A percentile compares a stretch with the other conserved stretches of the same genome.
phyloP scores from a whole-genome alignment of 768 basidiomycete genomes.

The Cystobasidium ongulense region DNA sequence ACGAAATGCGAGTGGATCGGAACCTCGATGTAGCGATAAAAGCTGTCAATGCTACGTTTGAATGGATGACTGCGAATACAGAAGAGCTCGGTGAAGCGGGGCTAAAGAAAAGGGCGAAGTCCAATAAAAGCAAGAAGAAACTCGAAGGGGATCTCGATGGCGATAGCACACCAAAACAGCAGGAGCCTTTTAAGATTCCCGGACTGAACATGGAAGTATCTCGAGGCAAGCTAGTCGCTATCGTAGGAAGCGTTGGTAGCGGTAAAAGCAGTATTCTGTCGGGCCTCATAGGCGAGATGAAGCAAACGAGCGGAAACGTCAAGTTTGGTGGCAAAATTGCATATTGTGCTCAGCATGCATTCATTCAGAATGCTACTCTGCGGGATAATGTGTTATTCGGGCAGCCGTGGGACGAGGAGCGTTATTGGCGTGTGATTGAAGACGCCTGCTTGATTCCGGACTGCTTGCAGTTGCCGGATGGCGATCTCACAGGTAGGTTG shows the following conservation, averaged over 20 bases:
- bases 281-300: slow-evolving; percentile 38
- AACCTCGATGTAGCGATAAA: slow-evolving; percentile 57
- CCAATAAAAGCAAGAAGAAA: slow-evolving; percentile 37
- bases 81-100: slow-evolving; percentile 41
- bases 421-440: slow-evolving; percentile 69
- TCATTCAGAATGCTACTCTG: slow-evolving; percentile 74
- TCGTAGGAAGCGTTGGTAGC: slow-evolving; percentile 79
- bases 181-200: slow-evolving; percentile 58
- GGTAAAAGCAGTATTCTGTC: slow-evolving; percentile 55
- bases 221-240: slow-evolving; percentile 67
- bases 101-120: slow-evolving; percentile 36
- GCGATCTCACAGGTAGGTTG: neutral
- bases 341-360: slow-evolving; percentile 58
- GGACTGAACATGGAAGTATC: slow-evolving; percentile 63
- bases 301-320: slow-evolving; percentile 57
- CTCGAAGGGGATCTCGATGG: neutral
- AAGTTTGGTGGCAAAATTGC: slow-evolving; percentile 59
- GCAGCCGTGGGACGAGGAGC: slow-evolving; percentile 62
- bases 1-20: slow-evolving; percentile 54
- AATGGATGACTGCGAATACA: slow-evolving; percentile 69
- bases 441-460: slow-evolving; percentile 74
- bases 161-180: slow-evolving; percentile 37
- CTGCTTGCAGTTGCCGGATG: slow-evolving; percentile 48
- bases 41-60: slow-evolving; percentile 63
- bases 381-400: slow-evolving; percentile 73